Evolutionary conservation across 2,329 filamentous ascomycete genomes (phyloP), one percentile per base, ranked within the genome.

Genomic region (Cladosporium sp.): DNA sequence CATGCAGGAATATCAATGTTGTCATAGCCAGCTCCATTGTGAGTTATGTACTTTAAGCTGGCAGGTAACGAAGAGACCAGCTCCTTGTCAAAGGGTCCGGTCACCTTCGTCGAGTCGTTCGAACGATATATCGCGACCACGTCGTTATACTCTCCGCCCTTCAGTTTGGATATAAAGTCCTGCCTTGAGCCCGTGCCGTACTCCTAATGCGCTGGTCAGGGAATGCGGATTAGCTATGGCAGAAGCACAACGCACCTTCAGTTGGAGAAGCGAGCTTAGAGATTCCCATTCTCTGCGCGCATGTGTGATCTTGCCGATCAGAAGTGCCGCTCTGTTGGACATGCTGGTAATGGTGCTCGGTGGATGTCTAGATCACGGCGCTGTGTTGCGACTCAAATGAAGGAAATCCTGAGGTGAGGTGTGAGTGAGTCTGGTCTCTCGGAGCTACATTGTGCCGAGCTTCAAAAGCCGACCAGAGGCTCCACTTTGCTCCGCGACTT

Each of bases 111-210:
- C 7, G 81, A 84, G 38, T 76, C 73, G 66, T 85, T 86, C 50
- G 82, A 84, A 58, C 83, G 80, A 69, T 84, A 85, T 51, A 86
- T 77, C 1, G 74, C 83, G 30, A 81, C 75, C 1, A 85, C 78
- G 63, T 80, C 79, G 55, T 84, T 76, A 61, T 81, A 85, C 45
- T 79, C 72, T 39, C 82, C 82, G n/a, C 74, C 73, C 61, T 78
- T 79, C 70, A 80, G 80, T 58, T 80, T 81, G 51, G 76, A 73
- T 28, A 86, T 70, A 68, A 86, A 86, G 28, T 84, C 79, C 43
- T 80, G 75, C 30, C 82, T 74, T 14, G 76, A 79, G 56, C 83
- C 83, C 19, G 69, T 68, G 37, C 76, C 75, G 67, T 83, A 85
- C 72, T 84, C 81, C 76, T 82, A 62, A 5, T 42, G 1, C 7